Percentiles rank a stretch among this genome's conserved stretches.
Evolutionary conservation across 208 protist genomes (phyloP).

Genomic region (Leishmania gerbilli): DNA sequence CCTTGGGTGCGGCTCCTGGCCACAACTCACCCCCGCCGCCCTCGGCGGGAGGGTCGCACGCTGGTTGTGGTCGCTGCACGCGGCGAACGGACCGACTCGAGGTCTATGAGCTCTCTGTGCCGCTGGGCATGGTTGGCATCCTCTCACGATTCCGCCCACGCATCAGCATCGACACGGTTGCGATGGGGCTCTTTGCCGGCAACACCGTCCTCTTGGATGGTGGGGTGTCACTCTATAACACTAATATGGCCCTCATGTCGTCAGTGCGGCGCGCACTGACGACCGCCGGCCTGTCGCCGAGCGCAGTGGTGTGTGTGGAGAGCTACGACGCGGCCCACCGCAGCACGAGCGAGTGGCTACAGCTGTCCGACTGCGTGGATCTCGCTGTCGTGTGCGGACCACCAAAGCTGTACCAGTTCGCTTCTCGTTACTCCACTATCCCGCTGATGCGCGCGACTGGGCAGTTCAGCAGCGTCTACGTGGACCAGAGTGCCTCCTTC

Average conservation of each 20-base stretch:
- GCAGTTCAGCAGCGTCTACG: constrained; percentile 54
- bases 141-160: constrained; percentile 60
- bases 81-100: constrained; percentile 23
- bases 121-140: constrained; percentile 56
- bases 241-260: constrained; percentile 42
- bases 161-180: constrained; percentile 49
- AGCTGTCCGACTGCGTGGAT: constrained; percentile 45
- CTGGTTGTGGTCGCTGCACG: constrained; percentile 15
- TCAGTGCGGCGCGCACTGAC: constrained; percentile 35
- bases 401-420: constrained; percentile 53
- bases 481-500: constrained; percentile 58
- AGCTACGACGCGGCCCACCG: constrained; percentile 38
- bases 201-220: constrained; percentile 62
- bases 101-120: constrained; percentile 52
- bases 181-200: constrained; percentile 54
- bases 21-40: background rate
- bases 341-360: constrained; percentile 44
- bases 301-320: constrained; percentile 48
- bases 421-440: constrained; percentile 38
- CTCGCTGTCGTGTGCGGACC: constrained; percentile 58
- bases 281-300: constrained; percentile 36
- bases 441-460: constrained; percentile 53
- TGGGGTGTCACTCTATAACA: constrained; percentile 43
- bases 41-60: background rate
- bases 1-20: background rate